A percentile compares a stretch with the other conserved stretches of the same genome.
phyloP scores from a whole-genome alignment of 2,329 filamentous ascomycete species.

The Apiospora sp. region DNA sequence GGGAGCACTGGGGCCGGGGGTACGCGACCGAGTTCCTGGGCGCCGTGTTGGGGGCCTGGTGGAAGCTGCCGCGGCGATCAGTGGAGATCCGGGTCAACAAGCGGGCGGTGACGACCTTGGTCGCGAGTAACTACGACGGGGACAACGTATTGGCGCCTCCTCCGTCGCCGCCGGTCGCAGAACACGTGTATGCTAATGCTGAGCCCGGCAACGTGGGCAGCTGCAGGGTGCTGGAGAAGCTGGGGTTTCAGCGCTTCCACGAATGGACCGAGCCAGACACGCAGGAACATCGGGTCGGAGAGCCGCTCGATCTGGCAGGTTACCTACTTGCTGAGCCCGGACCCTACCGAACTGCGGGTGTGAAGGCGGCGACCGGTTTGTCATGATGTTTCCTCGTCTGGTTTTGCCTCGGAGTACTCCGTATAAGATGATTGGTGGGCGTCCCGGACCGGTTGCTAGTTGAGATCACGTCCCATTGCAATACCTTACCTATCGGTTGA shows the following conservation, averaged over 20 bases:
- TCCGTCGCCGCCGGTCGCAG: no score
- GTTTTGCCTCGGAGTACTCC: not conserved
- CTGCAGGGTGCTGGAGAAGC: constrained; percentile 37
- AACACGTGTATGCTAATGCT: constrained; percentile 36
- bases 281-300: constrained; percentile 34
- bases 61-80: constrained; percentile 17
- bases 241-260: constrained; percentile 37
- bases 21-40: constrained; percentile 26
- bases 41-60: constrained; percentile 24
- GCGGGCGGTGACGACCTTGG: not conserved
- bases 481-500: not conserved
- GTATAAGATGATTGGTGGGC: not conserved
- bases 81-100: not conserved
- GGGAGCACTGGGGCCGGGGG: constrained; percentile 25
- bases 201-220: constrained; percentile 35
- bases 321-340: not conserved
- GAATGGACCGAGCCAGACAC: constrained; percentile 39
- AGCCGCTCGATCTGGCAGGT: constrained; percentile 33
- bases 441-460: not conserved
- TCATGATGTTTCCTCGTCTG: not conserved
- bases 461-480: not conserved
- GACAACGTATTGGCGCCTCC: no score
- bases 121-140: not conserved
- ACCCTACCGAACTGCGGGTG: not conserved
- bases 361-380: not conserved